Evolutionary conservation across 352 stramenopile genomes (phyloP).

Genomic region (Pythium sukuiense): DNA sequence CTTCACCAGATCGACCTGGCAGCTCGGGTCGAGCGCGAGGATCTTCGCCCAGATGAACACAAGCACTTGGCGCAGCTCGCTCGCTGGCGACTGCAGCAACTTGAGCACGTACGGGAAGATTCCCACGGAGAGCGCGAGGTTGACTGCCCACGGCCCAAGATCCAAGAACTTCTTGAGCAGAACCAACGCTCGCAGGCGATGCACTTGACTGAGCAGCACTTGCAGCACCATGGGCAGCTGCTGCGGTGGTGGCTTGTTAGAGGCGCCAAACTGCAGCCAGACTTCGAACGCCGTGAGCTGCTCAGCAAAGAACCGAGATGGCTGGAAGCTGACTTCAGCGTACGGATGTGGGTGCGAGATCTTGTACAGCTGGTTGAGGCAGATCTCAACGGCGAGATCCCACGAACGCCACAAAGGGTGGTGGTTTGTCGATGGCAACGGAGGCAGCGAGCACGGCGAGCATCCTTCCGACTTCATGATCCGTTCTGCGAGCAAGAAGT

Average conservation of each 20-base stretch:
- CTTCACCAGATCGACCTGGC: conserved; percentile 96
- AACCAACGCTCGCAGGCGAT: conserved; percentile 95
- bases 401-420: conserved; percentile 98
- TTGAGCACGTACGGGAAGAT: conserved; percentile 99
- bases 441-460: conserved; percentile 91
- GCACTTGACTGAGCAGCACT: conserved; percentile 95
- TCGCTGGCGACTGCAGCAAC: conserved; percentile 93
- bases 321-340: conserved; percentile 69
- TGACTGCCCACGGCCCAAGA: conserved; percentile 90
- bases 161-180: conserved; percentile 97
- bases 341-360: conserved; percentile 67
- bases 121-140: conserved; percentile 92
- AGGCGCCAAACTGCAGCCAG: conserved; percentile 96
- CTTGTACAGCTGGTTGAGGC: conserved; percentile 94
- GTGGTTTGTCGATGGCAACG: conserved; percentile 93
- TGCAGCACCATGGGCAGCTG: conserved; percentile 98
- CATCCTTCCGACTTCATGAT: conserved; percentile 93
- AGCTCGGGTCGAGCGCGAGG: conserved; percentile 95
- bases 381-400: conserved; percentile 98
- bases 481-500: conserved; percentile 97
- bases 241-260: conserved; percentile 91
- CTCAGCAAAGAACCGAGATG: conserved; percentile 97
- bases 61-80: conserved; percentile 95
- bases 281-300: conserved; percentile 99
- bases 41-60: conserved; percentile 95